Evolutionary conservation across 306 rosid species (phyloP), one percentile per base, ranked within the genome.

Genomic region (Vachellia pachyceras): DNA sequence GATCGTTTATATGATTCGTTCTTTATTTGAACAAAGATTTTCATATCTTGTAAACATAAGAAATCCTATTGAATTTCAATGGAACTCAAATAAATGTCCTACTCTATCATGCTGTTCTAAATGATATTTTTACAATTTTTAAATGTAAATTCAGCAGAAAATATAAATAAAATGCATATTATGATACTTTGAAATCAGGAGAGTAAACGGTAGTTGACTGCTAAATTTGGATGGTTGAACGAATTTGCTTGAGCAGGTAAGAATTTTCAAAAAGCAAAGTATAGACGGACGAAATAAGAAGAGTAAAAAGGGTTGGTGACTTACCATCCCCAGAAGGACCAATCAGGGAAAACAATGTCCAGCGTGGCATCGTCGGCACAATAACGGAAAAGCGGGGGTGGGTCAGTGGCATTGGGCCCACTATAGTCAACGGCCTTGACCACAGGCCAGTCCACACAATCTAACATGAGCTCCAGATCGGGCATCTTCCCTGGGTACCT

Each of bases 291-390:
- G 2, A 29, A n/a, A n/a, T n/a, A 23, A 10, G 5, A 60, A 60
- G 36, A 66, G 72, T 5, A 2, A 41, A n/a, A 41, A 10, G n/a
- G 36, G 54, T 45, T 1, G 10, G 46, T 9, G 10, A 40, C 86
- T 77, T 84, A 96, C 99, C 99, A 93, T 73, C 99, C 99, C 99
- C 99, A 93, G n/a, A 88, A 95, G 58, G 99, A 95, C 99, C 99
- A 96, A 86, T 96, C 99, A 44, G 99, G 99, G 47, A 96, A 93
- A 37, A 92, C 98, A 22, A 96, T 82, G 22, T 96, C 99, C 68
- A 95, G 42, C 1, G 98, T 84, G 42, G 20, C 78, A 82, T 92
- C 92, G 70, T 93, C 84, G 0, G 88, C 94, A 52, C 99, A 93
- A 18, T 93, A 93, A 1, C 97, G 92, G 76, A 95, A 95, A 52